Percentiles rank a stretch among this genome's conserved stretches.
These are phyloP conservation scores for Onygena corvina DNA, from an alignment of 2,329 filamentous ascomycete species.

Conservation along the genomic window DNA sequence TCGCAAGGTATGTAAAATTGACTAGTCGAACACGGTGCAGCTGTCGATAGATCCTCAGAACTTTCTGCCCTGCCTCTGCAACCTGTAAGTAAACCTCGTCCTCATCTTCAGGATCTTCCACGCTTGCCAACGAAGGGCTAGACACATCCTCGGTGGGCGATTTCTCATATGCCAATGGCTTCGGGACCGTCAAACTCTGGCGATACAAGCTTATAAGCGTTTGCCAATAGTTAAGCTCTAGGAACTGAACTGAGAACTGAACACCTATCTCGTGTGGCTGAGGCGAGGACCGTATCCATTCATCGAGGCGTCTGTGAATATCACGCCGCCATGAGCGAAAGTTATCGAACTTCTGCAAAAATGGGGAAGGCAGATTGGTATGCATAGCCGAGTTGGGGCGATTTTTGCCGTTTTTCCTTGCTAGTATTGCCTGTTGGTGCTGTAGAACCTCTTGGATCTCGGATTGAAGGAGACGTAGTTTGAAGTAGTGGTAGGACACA, in stretches of 20 bases:
- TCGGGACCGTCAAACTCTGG: conserved; percentile 76
- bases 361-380: conserved; percentile 68
- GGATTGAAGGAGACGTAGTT: conserved; percentile 75
- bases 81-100: conserved; percentile 89
- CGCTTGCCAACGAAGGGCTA: conserved; percentile 40
- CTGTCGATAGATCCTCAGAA: conserved; percentile 79
- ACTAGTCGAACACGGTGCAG: conserved; percentile 78
- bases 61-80: conserved; percentile 86
- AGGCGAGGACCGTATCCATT: conserved; percentile 79
- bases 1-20: conserved; percentile 91
- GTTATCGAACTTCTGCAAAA: conserved; percentile 68
- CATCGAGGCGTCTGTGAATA: conserved; percentile 67
- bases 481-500: conserved; percentile 85
- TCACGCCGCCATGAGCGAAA: conserved; percentile 82
- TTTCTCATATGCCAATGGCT: conserved; percentile 69
- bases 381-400: conserved; percentile 59
- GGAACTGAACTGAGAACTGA: conserved; percentile 74
- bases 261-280: conserved; percentile 70
- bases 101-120: conserved; percentile 53
- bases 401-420: conserved; percentile 51
- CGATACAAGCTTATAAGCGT: conserved; percentile 91
- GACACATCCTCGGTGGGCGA: conserved; percentile 47
- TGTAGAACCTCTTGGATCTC: conserved; percentile 91
- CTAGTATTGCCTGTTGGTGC: conserved; percentile 75
- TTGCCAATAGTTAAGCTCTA: conserved; percentile 96